Percentiles rank a stretch among this genome's conserved stretches.
phyloP scores from a whole-genome alignment of 495 filamentous ascomycete genomes.

The Recurvomyces mirabilis region DNA sequence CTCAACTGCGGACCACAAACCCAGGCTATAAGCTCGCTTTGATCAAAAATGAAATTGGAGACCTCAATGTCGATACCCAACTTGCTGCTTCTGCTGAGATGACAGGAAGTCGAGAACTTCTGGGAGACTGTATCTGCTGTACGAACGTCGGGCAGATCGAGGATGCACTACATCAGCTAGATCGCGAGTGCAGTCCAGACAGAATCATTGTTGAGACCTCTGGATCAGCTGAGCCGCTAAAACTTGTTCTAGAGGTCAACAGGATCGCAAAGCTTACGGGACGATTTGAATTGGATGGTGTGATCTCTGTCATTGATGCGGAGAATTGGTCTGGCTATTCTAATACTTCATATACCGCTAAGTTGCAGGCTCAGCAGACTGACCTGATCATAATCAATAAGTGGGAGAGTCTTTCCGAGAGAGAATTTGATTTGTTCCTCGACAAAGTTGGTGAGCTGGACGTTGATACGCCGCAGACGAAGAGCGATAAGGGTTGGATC shows the following conservation, averaged over 20 bases:
- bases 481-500: slow-evolving; percentile 66
- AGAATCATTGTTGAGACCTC: slow-evolving; percentile 88
- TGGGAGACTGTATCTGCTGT: slow-evolving; percentile 97
- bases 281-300: slow-evolving; percentile 70
- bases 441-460: slow-evolving; percentile 83
- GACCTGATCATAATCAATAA: slow-evolving; percentile 94
- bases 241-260: slow-evolving; percentile 51
- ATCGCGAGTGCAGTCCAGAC: slow-evolving; percentile 50
- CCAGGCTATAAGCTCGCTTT: slow-evolving; percentile 72
- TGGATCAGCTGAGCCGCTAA: slow-evolving; percentile 52
- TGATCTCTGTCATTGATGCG: slow-evolving; percentile 85
- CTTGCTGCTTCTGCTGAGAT: slow-evolving; percentile 71
- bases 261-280: slow-evolving; percentile 56
- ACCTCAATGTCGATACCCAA: slow-evolving; percentile 84
- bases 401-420: slow-evolving; percentile 68
- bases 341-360: slow-evolving; percentile 55
- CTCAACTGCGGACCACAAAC: slow-evolving; percentile 53
- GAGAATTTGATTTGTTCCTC: slow-evolving; percentile 65
- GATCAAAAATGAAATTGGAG: slow-evolving; percentile 96
- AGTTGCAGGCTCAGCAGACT: slow-evolving; percentile 55
- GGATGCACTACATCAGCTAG: slow-evolving; percentile 64
- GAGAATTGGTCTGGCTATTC: slow-evolving; percentile 97
- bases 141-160: slow-evolving; percentile 87
- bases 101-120: slow-evolving; percentile 78
- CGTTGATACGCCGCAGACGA: slow-evolving; percentile 66